Base-by-base conservation (phyloP, 257 asterid genomes). In the Nicotiana benthamiana region DNA sequence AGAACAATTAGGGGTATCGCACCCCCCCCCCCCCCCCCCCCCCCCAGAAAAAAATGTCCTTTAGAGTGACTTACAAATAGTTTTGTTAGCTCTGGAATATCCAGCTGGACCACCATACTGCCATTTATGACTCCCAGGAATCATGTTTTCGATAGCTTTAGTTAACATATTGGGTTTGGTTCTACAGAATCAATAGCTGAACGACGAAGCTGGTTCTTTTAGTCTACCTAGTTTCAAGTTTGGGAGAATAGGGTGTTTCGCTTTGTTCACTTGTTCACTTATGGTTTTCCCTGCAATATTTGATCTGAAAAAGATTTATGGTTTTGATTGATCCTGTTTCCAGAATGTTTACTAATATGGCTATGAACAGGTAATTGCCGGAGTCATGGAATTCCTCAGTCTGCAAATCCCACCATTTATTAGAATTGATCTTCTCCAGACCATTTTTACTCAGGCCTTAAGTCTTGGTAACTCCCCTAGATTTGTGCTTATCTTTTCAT, bases 371-470 rank as follows among this genome's bases (percentile, higher is more conserved):
- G 97, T 94, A 79, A 89, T 93, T 88, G 87, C 86, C 30, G 98
- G 97, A 81, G 93, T 90, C 80, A 86, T 94, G 97, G 86, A 82
- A 86, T 75, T 82, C 82, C 98, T 94, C 65, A 85, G 81, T 80
- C 83, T 91, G 89, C 83, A 82, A 67, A 93, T 94, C 74, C 97
- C 94, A 80, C 96, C 97, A 34, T 94, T 90, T 84, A 88, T 94
- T 84, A 89, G 97, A 86, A 83, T 93, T 63, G 98, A 94, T 89
- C 92, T 92, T 83, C 83, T 94, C 83, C 94, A 93, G 91, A 86
- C 95, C 82, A 85, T 92, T 83, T 84, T 93, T 67, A 85, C 93
- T 84, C 93, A 90, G 86, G 92, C 93, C 76, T 86, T 86, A 82
- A 94, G 97, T 84, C 82, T 88, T 85, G 98, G 98, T 94, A 89